Conservation (phyloP, 352 stramenopile species). For the Phytophthora lateralis region DNA sequence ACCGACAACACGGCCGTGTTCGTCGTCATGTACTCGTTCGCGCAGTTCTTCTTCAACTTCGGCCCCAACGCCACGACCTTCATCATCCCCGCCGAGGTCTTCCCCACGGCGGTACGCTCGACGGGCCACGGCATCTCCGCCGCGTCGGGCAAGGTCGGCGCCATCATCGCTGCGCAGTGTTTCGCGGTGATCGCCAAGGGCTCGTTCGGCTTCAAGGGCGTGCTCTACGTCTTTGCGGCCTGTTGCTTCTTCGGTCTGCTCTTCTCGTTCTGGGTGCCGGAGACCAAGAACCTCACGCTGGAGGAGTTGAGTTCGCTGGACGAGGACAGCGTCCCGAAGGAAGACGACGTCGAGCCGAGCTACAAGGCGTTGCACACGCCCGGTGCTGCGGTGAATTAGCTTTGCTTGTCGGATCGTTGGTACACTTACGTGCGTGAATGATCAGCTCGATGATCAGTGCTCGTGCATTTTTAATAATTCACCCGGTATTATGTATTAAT, state of each 20-base stretch:
- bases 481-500: too few relatives aligned
- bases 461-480: too few relatives aligned
- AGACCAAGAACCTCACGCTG: conserved; percentile 60
- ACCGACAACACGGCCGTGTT: conserved; percentile 40
- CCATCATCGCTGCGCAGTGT: conserved; percentile 54
- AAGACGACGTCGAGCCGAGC: conserved; percentile 13
- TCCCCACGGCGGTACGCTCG: conserved; percentile 81
- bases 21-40: conserved; percentile 58
- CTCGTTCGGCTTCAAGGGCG: conserved; percentile 49
- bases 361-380: conserved; percentile 24
- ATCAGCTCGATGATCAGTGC: too few relatives aligned
- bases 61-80: conserved; percentile 85
- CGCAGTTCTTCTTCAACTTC: conserved; percentile 74
- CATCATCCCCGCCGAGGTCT: conserved; percentile 85
- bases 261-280: conserved; percentile 57
- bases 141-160: conserved; percentile 74
- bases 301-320: conserved; percentile 43
- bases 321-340: conserved; percentile 10
- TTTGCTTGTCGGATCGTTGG: background rate
- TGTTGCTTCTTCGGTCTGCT: conserved; percentile 54
- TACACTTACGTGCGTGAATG: too few relatives aligned
- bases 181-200: conserved; percentile 53
- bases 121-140: conserved; percentile 86
- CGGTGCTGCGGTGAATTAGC: conserved; percentile 3
- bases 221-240: conserved; percentile 52